Percentiles rank a stretch among this genome's conserved stretches.
phyloP scores from a whole-genome alignment of 2,329 filamentous ascomycete species.

The Aspergillus latus region DNA sequence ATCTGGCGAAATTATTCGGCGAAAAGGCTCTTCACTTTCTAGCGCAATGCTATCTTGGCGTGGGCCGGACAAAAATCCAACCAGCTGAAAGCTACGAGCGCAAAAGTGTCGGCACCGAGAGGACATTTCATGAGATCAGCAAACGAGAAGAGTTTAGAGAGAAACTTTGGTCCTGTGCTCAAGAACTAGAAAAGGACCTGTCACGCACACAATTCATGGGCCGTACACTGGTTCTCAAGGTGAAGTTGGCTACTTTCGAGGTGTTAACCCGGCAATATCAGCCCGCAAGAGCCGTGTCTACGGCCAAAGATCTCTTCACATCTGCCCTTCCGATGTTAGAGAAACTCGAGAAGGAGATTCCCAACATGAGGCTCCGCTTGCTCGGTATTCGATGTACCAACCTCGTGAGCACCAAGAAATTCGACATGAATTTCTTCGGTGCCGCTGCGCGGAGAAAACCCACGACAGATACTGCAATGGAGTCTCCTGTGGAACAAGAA shows the following conservation, averaged over 20 bases:
- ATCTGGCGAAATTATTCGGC: conserved; percentile 76
- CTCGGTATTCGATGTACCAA: conserved; percentile 90
- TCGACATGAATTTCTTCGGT: conserved; percentile 79
- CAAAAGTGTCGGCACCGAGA: conserved; percentile 92
- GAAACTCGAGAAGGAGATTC: conserved; percentile 81
- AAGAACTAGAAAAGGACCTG: conserved; percentile 85
- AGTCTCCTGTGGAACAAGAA: conserved; percentile 57
- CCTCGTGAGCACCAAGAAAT: conserved; percentile 80
- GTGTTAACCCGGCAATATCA: conserved; percentile 76
- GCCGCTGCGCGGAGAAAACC: conserved; percentile 26
- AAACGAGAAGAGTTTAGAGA: conserved; percentile 67
- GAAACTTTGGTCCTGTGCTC: conserved; percentile 76
- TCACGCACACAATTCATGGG: conserved; percentile 78
- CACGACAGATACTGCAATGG: conserved; percentile 12
- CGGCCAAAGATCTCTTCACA: conserved; percentile 79
- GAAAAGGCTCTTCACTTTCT: conserved; percentile 89
- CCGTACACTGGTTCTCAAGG: conserved; percentile 84
- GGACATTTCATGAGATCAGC: conserved; percentile 80
- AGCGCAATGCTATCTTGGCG: conserved; percentile 76
- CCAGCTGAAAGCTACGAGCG: conserved; percentile 87
- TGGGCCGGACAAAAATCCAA: conserved; percentile 80
- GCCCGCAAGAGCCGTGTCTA: conserved; percentile 69
- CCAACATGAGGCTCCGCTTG: conserved; percentile 73
- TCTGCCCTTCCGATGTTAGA: conserved; percentile 77
- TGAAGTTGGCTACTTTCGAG: conserved; percentile 93